Percentiles rank a stretch among this genome's conserved stretches.
These are phyloP conservation scores for Penicillium vulpinum DNA, from an alignment of 2,329 filamentous ascomycete genomes.

Conservation along the genomic window DNA sequence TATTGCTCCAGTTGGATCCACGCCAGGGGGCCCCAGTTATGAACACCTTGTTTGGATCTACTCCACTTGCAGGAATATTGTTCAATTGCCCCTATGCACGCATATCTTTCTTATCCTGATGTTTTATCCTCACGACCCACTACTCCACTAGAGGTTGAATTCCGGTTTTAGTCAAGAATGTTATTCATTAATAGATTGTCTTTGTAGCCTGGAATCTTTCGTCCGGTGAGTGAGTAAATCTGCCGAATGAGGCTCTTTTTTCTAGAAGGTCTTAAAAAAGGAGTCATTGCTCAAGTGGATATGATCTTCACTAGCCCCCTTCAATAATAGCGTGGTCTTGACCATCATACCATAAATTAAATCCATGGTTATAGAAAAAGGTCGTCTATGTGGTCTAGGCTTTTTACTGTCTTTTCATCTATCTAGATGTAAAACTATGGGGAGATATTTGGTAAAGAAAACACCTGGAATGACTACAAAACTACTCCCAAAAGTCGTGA, in stretches of 20 bases:
- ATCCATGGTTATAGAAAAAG: too few relatives aligned
- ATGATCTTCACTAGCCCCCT: conserved; percentile 10
- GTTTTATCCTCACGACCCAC: neutral
- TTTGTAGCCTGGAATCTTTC: too few relatives aligned
- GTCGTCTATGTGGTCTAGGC: too few relatives aligned
- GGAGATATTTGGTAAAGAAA: too few relatives aligned
- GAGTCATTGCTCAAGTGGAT: conserved; percentile 7
- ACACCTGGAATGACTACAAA: too few relatives aligned
- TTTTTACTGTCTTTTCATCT: too few relatives aligned
- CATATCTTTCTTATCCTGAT: neutral
- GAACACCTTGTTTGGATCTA: conserved; percentile 9
- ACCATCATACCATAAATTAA: neutral
- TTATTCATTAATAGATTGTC: too few relatives aligned
- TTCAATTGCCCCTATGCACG: neutral
- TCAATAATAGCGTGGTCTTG: neutral
- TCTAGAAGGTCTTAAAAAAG: neutral
- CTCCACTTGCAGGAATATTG: conserved; percentile 7
- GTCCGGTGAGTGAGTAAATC: neutral
- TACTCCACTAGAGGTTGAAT: neutral
- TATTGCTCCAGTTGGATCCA: neutral
- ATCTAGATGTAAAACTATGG: too few relatives aligned
- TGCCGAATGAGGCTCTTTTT: neutral
- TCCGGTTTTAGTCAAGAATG: neutral
- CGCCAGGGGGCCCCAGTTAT: neutral
- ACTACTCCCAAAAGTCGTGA: too few relatives aligned